Evolutionary conservation across 23 red algal genomes (phyloP).

Genomic region (Gracilaria gracilis): DNA sequence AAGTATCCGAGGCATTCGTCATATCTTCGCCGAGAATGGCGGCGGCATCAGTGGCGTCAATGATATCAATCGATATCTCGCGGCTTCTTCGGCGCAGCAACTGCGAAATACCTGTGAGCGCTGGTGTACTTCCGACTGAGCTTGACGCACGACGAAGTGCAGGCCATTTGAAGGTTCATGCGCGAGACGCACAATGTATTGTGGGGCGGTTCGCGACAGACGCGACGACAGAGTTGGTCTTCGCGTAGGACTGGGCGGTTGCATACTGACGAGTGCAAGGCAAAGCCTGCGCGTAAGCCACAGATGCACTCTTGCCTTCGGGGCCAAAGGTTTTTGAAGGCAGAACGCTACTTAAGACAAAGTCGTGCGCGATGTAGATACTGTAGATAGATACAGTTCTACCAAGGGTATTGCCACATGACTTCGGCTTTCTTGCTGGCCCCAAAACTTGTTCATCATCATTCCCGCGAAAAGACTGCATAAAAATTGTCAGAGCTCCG

Average conservation of each 20-base stretch:
- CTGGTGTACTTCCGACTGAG: conserved; percentile 46
- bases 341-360: too few species aligned
- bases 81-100: background rate
- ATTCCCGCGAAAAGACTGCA: background rate
- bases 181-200: conserved; percentile 51
- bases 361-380: too few species aligned
- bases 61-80: conserved; percentile 14
- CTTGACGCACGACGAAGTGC: conserved; percentile 58
- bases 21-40: conserved; percentile 40
- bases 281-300: too few species aligned
- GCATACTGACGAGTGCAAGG: background rate
- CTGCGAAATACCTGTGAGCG: conserved; percentile 32
- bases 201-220: conserved; percentile 42
- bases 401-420: too few species aligned
- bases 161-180: conserved; percentile 72
- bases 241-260: conserved; percentile 3
- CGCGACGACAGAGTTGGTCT: conserved; percentile 23
- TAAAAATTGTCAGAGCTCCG: too few species aligned
- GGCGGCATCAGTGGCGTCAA: conserved; percentile 51
- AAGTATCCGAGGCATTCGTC: conserved; percentile 6
- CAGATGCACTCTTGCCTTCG: too few species aligned
- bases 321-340: too few species aligned
- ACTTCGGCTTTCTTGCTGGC: background rate
- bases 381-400: too few species aligned
- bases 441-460: background rate